Base-by-base conservation (phyloP, 2,329 filamentous ascomycete genomes). In the Ophiostoma quercus region DNA sequence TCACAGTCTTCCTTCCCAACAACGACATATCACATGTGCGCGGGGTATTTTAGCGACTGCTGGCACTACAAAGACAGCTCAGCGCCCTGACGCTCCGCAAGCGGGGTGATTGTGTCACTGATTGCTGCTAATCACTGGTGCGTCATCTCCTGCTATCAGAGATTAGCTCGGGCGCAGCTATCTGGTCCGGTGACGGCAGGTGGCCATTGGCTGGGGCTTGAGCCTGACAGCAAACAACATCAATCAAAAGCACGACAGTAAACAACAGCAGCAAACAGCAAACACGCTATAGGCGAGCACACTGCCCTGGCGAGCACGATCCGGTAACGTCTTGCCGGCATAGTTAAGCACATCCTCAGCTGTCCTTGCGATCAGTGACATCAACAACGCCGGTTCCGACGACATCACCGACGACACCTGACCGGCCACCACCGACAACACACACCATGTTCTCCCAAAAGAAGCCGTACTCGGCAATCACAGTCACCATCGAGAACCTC, bases 381-480 rank as follows among this genome's bases (percentile, higher is more conserved):
- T 29, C 25, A 29, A 2, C 25, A 47, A n/a, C 39, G 39, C 39
- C 43, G 19, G 8, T 19, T 6, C 16, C 43, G 6, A 47, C 43
- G 16, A 16, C 43, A 47, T 1, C 11, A 19, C 16, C 43, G 6
- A 47, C 43, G 16, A 16, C 43, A 47, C 9, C 11, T 19, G 7
- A n/a, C 43, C 43, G 2, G 19, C 51, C 1, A 9, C 57, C 25
- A 12, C 7, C n/a, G 14, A 14, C 25, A 14, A 60, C 57, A 19
- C 34, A 25, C 37, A 37, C 57, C 54, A 70, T 70, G 69, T 70
- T 70, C 19, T 67, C 69, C 14, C 69, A 70, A 63, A 89, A 94
- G 82, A 95, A 95, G 79, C 94, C 94, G 2, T 98, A 93, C 79
- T 92, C 95, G 77, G 93, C 95, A 60, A 90, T 99, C 73, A 97